Conservation (phyloP, 305 asterid species). For the Fraxinus sp. region DNA sequence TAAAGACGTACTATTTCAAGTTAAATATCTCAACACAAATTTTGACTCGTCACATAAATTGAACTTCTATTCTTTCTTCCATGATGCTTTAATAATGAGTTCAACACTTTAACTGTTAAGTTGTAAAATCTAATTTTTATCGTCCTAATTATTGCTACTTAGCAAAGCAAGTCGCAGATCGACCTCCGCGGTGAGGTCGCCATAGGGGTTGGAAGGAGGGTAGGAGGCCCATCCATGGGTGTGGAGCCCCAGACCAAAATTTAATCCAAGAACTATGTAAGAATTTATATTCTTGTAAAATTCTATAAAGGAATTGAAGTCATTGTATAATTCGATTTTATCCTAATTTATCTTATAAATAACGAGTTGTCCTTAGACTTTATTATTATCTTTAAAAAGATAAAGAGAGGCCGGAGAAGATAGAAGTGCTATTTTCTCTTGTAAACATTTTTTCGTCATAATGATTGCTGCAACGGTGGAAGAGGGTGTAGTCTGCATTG, state of each 20-base stretch:
- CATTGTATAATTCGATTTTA: background rate
- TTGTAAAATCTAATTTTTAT: background rate
- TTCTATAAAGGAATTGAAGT: background rate
- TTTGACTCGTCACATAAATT: background rate
- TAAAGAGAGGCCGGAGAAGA: background rate
- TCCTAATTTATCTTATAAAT: background rate
- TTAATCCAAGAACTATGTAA: background rate
- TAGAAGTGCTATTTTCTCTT: background rate
- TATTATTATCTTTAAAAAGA: background rate
- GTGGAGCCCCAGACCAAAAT: background rate
- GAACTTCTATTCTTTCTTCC: background rate
- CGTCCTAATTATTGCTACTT: no score
- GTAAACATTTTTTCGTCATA: background rate
- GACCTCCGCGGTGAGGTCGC: no score
- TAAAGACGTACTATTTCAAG: background rate
- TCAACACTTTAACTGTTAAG: background rate
- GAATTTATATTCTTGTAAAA: background rate
- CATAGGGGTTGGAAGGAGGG: no score
- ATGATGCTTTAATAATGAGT: background rate
- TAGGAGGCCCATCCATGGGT: no score
- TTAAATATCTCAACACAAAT: slow-evolving; percentile 9
- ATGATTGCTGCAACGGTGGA: no score
- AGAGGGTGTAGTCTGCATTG: no score
- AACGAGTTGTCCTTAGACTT: background rate
- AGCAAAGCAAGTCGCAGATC: no score